Evolutionary conservation across 768 basidiomycete genomes (phyloP).

Genomic region (Mycena epipterygia): DNA sequence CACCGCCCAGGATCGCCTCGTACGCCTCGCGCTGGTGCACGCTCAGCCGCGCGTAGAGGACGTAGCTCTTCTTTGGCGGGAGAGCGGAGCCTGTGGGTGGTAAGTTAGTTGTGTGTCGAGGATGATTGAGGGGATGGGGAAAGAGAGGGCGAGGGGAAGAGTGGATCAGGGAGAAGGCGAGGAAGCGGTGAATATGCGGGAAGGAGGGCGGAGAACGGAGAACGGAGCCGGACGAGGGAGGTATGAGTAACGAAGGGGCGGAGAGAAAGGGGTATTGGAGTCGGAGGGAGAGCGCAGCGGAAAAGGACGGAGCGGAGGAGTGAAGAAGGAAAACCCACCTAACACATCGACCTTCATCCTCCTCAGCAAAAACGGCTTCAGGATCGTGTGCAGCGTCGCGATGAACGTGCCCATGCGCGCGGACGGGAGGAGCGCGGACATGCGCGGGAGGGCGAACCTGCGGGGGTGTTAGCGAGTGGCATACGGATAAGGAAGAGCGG

Average conservation of each 20-base stretch:
- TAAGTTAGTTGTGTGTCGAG: not conserved
- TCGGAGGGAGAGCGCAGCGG: too few species aligned
- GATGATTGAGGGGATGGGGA: not conserved
- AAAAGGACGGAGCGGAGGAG: not conserved
- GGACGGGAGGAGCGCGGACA: constrained; percentile 68
- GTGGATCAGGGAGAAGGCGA: not conserved
- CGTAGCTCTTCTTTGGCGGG: constrained; percentile 95
- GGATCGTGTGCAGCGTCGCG: constrained; percentile 85
- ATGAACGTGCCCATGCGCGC: constrained; percentile 78
- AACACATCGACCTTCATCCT: constrained; percentile 93
- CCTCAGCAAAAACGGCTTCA: constrained; percentile 95
- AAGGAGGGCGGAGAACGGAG: not conserved
- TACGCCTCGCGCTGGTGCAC: constrained; percentile 88
- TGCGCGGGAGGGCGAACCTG: constrained; percentile 81
- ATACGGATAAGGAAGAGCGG: not conserved
- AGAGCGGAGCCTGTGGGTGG: constrained; percentile 61
- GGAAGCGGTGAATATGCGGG: not conserved
- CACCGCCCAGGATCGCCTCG: constrained; percentile 80
- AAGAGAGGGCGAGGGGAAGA: not conserved
- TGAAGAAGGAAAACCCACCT: constrained; percentile 21
- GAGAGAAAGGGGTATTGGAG: too few species aligned
- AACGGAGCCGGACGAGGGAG: not conserved
- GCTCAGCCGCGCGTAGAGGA: constrained; percentile 92
- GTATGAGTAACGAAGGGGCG: not conserved
- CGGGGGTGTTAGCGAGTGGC: constrained; percentile 2